Percentiles rank a stretch among this genome's conserved stretches.
Evolutionary conservation across 2,329 filamentous ascomycete genomes (phyloP).

Genomic region (Paraconiothyrium brasiliense): DNA sequence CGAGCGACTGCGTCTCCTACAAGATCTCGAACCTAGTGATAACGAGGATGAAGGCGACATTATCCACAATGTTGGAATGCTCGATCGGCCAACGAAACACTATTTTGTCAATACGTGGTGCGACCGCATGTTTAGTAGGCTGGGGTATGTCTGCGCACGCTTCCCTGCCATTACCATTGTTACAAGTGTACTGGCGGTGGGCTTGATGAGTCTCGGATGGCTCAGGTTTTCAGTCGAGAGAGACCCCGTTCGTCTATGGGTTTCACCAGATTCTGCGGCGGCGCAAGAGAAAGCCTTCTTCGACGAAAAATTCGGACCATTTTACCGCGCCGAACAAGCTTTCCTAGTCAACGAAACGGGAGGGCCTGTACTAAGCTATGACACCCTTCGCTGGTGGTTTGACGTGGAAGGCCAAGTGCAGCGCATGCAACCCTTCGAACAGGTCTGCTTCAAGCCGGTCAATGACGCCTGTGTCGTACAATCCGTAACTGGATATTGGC

Average conservation of each 20-base stretch:
- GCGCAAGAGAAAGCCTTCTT: slow-evolving; percentile 95
- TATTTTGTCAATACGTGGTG: slow-evolving; percentile 87
- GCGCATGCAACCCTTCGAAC: slow-evolving; percentile 78
- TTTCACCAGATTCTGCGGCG: slow-evolving; percentile 90
- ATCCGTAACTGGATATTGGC: slow-evolving; percentile 89
- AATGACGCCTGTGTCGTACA: slow-evolving; percentile 91
- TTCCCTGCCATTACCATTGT: slow-evolving; percentile 87
- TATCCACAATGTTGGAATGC: slow-evolving; percentile 77
- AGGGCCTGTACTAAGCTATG: slow-evolving; percentile 84
- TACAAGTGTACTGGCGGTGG: slow-evolving; percentile 77
- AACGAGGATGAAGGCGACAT: slow-evolving; percentile 94
- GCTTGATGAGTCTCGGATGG: slow-evolving; percentile 86
- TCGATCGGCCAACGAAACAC: slow-evolving; percentile 79
- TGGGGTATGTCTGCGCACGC: slow-evolving; percentile 81
- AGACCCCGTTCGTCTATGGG: slow-evolving; percentile 92
- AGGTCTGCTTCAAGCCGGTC: slow-evolving; percentile 94
- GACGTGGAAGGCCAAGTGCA: slow-evolving; percentile 82
- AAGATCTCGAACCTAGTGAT: slow-evolving; percentile 84
- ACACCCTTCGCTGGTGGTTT: slow-evolving; percentile 93
- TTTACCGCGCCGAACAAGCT: slow-evolving; percentile 91
- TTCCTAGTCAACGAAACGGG: slow-evolving; percentile 92
- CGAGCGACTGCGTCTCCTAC: slow-evolving; percentile 84
- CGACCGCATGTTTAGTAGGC: slow-evolving; percentile 79
- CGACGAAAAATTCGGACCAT: slow-evolving; percentile 90
- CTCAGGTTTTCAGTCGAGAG: slow-evolving; percentile 87